phyloP scores from a whole-genome alignment of 306 rosid genomes.

The Aeschynomene evenia region DNA sequence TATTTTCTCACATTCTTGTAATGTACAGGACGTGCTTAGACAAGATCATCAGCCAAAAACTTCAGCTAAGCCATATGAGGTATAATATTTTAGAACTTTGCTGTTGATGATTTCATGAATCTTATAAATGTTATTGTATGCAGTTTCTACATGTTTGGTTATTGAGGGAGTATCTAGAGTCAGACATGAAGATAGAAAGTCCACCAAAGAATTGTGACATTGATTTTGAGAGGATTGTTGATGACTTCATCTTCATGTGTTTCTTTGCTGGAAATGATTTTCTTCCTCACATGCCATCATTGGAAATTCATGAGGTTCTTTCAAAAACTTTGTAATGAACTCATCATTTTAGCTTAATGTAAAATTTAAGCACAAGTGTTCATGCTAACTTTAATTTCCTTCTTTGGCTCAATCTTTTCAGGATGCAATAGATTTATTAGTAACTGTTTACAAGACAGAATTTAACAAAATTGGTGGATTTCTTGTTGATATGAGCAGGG shows the following conservation, averaged over 20 bases:
- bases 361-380: background rate
- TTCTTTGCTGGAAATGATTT: slow-evolving; percentile 67
- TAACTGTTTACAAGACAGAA: slow-evolving; percentile 46
- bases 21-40: slow-evolving; percentile 18
- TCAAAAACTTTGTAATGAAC: background rate
- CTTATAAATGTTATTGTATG: slow-evolving; percentile 5
- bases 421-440: slow-evolving; percentile 51
- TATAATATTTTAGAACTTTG: background rate
- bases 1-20: background rate
- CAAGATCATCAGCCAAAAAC: background rate
- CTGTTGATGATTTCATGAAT: background rate
- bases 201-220: slow-evolving; percentile 31
- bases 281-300: slow-evolving; percentile 58
- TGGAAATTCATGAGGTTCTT: slow-evolving; percentile 49
- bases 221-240: slow-evolving; percentile 55
- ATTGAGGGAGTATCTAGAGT: slow-evolving; percentile 58
- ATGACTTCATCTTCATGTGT: slow-evolving; percentile 60
- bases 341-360: too few relatives aligned
- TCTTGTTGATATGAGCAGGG: slow-evolving; percentile 51
- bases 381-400: background rate
- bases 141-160: slow-evolving; percentile 63
- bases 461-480: slow-evolving; percentile 54
- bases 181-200: slow-evolving; percentile 45
- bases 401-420: slow-evolving; percentile 2
- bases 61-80: slow-evolving; percentile 41